Base-by-base conservation (phyloP, 139 green algal genomes). In the Chlamydomonas incerta region DNA sequence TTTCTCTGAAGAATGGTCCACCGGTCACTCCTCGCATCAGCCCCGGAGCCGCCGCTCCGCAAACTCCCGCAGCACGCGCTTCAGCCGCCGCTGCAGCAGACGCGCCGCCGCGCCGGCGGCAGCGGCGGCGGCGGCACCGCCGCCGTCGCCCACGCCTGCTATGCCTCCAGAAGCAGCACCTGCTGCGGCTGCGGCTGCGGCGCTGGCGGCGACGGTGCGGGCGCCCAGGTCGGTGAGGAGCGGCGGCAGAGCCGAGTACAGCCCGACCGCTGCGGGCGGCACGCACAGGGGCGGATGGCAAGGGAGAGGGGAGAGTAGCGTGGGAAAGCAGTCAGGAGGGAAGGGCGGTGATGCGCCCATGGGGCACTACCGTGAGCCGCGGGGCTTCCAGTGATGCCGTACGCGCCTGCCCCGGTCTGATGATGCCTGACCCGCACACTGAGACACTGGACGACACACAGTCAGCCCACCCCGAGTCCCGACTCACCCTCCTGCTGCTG, bases 11-110 rank as follows among this genome's bases (percentile, higher is more conserved):
- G n/a, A n/a, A n/a, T n/a, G n/a, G n/a, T n/a, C n/a, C n/a, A n/a
- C n/a, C 41, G 41, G 41, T 50, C 41, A 50, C 8, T 50, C 41
- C 41, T 50, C 8, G 41, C 31, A 10, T 28, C 20, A 63, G 33
- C 62, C n/a, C 20, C 74, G 69, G 67, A 85, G 35, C 47, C 82
- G 46, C 11, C 26, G 41, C 60, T 90, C 87, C 24, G 75, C 87
- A 52, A 90, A 86, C 37, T 86, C 81, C 3, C 87, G 66, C 58
- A 90, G 67, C 37, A 72, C 58, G 0, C 74, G 85, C 68, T 71
- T 69, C 41, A 85, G 47, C 79, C 35, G 55, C 21, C 79, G 79
- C 1, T 55, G 79, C 17, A 2, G 13, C 41, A 26, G 6, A 1
- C 33, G 13, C 47, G n/a, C 46, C 63, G 67, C 34, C 50, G 37